A percentile compares a stretch with the other conserved stretches of the same genome.
These are phyloP conservation scores for Hypoxylon lenormandii DNA, from an alignment of 495 filamentous ascomycete genomes.

Conservation along the genomic window DNA sequence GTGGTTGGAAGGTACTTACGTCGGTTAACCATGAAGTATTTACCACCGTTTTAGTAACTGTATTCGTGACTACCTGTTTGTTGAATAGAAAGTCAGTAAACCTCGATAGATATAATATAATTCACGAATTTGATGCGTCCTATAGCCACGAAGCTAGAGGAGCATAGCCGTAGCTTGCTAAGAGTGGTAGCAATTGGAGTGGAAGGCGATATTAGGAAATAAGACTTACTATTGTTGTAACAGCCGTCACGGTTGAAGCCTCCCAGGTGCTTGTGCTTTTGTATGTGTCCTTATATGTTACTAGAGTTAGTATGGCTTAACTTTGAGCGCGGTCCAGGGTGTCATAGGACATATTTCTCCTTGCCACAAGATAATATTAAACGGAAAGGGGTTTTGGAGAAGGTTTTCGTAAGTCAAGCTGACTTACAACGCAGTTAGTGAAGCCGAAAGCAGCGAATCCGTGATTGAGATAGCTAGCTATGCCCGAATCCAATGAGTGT, in stretches of 20 bases:
- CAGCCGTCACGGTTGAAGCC: slow-evolving; percentile 7
- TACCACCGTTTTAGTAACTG: slow-evolving; percentile 26
- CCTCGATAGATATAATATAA: background rate
- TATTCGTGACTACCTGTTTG: slow-evolving; percentile 25
- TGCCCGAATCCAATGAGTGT: slow-evolving; percentile 36
- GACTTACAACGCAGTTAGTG: slow-evolving; percentile 36
- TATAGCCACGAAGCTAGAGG: background rate
- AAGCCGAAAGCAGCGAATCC: slow-evolving; percentile 36
- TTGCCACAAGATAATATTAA: background rate
- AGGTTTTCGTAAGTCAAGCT: background rate
- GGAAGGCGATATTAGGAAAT: background rate
- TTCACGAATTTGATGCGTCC: background rate
- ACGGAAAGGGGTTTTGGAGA: background rate
- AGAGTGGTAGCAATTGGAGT: background rate
- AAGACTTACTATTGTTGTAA: slow-evolving; percentile 27
- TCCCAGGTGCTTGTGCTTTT: slow-evolving; percentile 18
- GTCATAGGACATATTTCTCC: background rate
- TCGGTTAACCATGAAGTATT: slow-evolving; percentile 13
- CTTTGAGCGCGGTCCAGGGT: background rate
- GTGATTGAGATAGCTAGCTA: slow-evolving; percentile 35
- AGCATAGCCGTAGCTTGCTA: background rate
- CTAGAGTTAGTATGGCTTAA: slow-evolving; percentile 12
- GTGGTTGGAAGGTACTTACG: slow-evolving; percentile 11
- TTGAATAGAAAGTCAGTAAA: slow-evolving; percentile 2
- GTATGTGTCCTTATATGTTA: slow-evolving; percentile 23